Evolutionary conservation across 2,329 filamentous ascomycete genomes (phyloP).

Genomic region (Lachnellula subtilissima): DNA sequence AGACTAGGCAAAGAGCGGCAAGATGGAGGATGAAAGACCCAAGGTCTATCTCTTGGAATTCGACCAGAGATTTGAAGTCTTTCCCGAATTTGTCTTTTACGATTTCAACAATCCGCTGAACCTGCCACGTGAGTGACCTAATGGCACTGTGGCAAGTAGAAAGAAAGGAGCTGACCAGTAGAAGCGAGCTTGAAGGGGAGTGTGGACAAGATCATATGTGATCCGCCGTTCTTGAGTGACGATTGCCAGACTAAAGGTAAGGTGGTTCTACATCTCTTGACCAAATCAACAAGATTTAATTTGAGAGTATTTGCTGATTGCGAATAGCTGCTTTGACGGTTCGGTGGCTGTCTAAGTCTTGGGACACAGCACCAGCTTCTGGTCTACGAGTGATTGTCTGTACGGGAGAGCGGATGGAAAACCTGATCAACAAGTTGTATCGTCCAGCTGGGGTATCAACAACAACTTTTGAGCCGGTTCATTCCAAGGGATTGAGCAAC

Average conservation of each 20-base stretch:
- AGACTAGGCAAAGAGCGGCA: slow-evolving; percentile 12
- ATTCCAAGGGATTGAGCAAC: slow-evolving; percentile 71
- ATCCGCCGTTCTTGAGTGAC: slow-evolving; percentile 74
- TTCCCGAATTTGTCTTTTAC: slow-evolving; percentile 69
- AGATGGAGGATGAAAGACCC: slow-evolving; percentile 41
- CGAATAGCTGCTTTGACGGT: slow-evolving; percentile 63
- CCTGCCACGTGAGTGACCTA: slow-evolving; percentile 47
- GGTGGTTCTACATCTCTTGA: background rate
- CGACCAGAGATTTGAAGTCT: slow-evolving; percentile 68
- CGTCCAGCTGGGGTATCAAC: slow-evolving; percentile 54
- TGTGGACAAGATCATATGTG: slow-evolving; percentile 66
- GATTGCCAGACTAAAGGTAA: slow-evolving; percentile 76
- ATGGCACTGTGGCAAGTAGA: background rate
- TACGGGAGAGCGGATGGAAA: slow-evolving; percentile 73
- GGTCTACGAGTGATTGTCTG: slow-evolving; percentile 53
- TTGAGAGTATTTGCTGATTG: background rate
- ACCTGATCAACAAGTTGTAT: slow-evolving; percentile 63
- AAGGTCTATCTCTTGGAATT: slow-evolving; percentile 66
- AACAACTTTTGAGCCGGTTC: slow-evolving; percentile 64
- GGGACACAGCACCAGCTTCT: slow-evolving; percentile 9
- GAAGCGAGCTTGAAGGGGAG: slow-evolving; percentile 52
- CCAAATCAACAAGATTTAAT: background rate
- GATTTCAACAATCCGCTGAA: slow-evolving; percentile 67
- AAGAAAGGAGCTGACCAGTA: background rate
- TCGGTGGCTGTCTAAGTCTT: slow-evolving; percentile 60